These are phyloP conservation scores for Aristolochia fimbriata DNA, from an alignment of 164 flowering plant genomes.

Conservation along the genomic window DNA sequence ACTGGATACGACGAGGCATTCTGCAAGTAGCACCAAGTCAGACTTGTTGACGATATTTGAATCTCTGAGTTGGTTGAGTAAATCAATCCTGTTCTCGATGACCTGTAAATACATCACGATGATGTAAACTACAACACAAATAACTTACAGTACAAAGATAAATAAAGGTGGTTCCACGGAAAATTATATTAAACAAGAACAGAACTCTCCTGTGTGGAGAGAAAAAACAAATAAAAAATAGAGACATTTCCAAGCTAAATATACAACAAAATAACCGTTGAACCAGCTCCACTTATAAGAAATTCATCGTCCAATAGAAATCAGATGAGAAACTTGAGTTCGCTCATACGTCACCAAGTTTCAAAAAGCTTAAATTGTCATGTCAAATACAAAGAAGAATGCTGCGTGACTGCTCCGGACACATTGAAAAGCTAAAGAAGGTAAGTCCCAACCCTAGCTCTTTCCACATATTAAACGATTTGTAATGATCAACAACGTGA, in stretches of 20 bases:
- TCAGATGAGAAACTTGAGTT: too few relatives aligned
- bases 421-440: not conserved
- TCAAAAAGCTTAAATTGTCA: not conserved
- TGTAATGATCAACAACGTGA: too few relatives aligned
- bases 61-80: constrained; percentile 38
- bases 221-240: not conserved
- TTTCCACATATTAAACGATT: too few relatives aligned
- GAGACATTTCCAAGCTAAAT: too few relatives aligned
- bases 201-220: not conserved
- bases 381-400: not conserved
- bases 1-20: constrained; percentile 56
- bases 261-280: too few relatives aligned
- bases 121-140: not conserved
- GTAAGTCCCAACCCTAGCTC: not conserved
- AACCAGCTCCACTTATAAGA: too few relatives aligned
- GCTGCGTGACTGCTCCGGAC: not conserved
- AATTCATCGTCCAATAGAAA: too few relatives aligned
- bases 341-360: too few relatives aligned
- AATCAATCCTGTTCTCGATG: constrained; percentile 56
- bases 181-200: not conserved
- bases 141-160: not conserved
- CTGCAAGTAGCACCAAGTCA: constrained; percentile 37
- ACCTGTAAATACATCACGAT: constrained; percentile 30
- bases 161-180: not conserved
- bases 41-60: constrained; percentile 29